Evolutionary conservation across 31 red algal species (phyloP).

Genomic region (Porphyra umbilicalis): DNA sequence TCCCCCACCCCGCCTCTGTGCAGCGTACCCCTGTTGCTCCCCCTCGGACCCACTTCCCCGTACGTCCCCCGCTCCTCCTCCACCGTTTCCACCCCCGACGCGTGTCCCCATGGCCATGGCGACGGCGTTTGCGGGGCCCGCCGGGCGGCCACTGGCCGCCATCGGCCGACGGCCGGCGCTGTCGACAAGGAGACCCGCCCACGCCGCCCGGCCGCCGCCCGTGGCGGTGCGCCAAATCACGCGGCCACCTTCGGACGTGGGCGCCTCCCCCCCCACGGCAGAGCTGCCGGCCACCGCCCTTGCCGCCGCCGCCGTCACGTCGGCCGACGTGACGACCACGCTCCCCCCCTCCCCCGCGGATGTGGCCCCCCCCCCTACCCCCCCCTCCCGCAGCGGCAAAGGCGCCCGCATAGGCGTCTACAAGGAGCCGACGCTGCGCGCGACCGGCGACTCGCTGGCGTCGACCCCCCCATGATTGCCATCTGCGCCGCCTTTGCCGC

Average conservation of each 20-base stretch:
- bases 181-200: background rate
- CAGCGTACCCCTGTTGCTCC: no score
- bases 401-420: background rate
- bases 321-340: background rate
- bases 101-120: background rate
- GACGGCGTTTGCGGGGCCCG: background rate
- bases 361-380: no score
- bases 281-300: background rate
- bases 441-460: conserved; percentile 23
- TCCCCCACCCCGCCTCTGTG: no score
- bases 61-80: no score
- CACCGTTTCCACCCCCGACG: no score
- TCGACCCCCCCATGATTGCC: conserved; percentile 12
- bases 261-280: background rate
- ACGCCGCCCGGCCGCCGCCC: background rate
- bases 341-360: no score
- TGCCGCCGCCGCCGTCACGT: background rate
- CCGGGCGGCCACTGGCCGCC: background rate
- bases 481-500: background rate
- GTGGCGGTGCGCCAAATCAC: background rate
- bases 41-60: no score
- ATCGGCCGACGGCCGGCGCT: background rate
- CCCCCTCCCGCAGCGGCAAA: background rate
- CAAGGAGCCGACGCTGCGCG: background rate
- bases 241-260: background rate